Conservation (phyloP, 768 basidiomycete genomes). For the Lentinus brumalis region DNA sequence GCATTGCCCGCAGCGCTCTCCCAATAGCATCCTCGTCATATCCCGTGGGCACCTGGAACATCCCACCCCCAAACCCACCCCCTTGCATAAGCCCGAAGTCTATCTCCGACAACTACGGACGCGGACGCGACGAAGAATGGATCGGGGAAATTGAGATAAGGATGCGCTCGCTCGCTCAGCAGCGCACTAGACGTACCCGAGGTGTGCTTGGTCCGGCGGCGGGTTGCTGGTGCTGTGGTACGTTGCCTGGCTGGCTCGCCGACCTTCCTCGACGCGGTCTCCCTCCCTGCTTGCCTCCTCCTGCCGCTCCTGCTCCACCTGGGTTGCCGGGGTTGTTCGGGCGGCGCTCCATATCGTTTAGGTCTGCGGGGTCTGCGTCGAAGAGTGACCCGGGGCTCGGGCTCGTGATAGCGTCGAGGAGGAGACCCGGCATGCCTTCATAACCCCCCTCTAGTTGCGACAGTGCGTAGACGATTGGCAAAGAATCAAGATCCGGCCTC, state of each 20-base stretch:
- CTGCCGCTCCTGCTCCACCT: background rate
- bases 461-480: background rate
- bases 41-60: conserved; percentile 11
- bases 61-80: background rate
- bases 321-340: background rate
- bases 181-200: conserved; percentile 10
- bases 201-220: conserved; percentile 17
- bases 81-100: conserved; percentile 18
- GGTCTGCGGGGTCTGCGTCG: background rate
- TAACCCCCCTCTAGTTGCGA: background rate
- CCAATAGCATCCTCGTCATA: conserved; percentile 26
- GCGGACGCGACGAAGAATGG: background rate
- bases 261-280: conserved; percentile 19
- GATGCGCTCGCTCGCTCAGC: background rate
- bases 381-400: background rate
- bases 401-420: background rate
- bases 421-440: conserved; percentile 3
- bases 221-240: conserved; percentile 6
- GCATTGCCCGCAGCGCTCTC: conserved; percentile 22
- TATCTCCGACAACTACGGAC: conserved; percentile 12
- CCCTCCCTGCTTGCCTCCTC: background rate
- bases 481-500: conserved; percentile 5
- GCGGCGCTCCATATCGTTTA: conserved; percentile 6
- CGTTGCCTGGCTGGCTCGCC: conserved; percentile 20
- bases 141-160: background rate